These are phyloP conservation scores for Pseudocercospora vitis DNA, from an alignment of 2,329 filamentous ascomycete genomes.

Conservation along the genomic window DNA sequence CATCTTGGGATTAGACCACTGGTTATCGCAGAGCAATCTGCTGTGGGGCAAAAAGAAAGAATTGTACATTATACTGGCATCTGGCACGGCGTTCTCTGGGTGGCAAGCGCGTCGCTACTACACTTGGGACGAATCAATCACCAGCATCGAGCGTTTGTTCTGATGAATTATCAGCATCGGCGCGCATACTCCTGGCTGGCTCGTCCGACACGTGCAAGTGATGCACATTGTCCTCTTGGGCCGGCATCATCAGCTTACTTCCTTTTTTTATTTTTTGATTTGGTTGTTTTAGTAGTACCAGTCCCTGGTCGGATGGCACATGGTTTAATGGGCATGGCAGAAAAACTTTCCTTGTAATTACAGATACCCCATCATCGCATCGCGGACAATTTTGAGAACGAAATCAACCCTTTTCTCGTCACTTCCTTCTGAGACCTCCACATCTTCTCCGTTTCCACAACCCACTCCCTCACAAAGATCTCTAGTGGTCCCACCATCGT, in stretches of 20 bases:
- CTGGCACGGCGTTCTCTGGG: slow-evolving; percentile 18
- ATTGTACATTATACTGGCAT: slow-evolving; percentile 22
- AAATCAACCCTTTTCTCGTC: no score
- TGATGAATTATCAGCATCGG: no score
- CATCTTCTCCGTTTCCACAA: background rate
- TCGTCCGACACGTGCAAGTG: slow-evolving; percentile 4
- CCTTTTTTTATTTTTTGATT: no score
- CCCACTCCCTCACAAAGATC: background rate
- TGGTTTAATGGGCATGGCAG: slow-evolving; percentile 6
- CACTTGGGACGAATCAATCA: background rate
- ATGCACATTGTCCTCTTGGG: no score
- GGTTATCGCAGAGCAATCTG: slow-evolving; percentile 26
- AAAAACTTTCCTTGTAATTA: slow-evolving; percentile 21
- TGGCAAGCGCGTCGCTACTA: background rate
- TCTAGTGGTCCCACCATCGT: slow-evolving; percentile 9
- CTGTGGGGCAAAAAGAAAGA: slow-evolving; percentile 22
- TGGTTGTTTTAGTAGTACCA: no score
- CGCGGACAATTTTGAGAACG: slow-evolving; percentile 1
- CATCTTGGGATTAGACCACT: slow-evolving; percentile 22
- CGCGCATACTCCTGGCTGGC: background rate
- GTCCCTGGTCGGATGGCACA: background rate
- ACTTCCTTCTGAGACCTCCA: no score
- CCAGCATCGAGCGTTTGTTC: background rate
- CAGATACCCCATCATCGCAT: slow-evolving; percentile 18
- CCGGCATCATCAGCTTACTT: no score